A percentile compares a stretch with the other conserved stretches of the same genome.
Conservation (phyloP, 257 asterid species). For the Petunia secreta region DNA sequence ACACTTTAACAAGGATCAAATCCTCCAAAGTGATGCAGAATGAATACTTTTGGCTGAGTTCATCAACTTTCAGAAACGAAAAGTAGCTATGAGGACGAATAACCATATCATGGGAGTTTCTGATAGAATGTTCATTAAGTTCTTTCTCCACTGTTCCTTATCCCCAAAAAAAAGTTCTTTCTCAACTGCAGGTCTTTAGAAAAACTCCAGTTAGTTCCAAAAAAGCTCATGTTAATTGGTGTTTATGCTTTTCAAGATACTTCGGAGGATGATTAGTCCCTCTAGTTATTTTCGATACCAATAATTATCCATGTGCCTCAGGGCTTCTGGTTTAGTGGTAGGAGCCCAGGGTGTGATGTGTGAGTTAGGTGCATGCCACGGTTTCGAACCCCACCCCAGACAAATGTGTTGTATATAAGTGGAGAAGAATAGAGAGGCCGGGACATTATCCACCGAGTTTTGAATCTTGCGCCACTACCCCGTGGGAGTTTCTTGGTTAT, state of each 20-base stretch:
- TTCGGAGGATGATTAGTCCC: not conserved
- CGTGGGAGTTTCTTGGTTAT: too few relatives aligned
- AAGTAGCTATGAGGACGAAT: not conserved
- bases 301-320: not conserved
- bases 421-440: too few relatives aligned
- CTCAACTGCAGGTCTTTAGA: not conserved
- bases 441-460: too few relatives aligned
- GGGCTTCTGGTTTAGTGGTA: too few relatives aligned
- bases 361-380: too few relatives aligned
- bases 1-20: not conserved
- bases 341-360: too few relatives aligned
- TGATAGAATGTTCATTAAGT: not conserved
- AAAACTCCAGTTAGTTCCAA: not conserved
- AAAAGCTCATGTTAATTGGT: not conserved
- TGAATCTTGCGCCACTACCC: too few relatives aligned
- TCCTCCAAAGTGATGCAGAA: not conserved
- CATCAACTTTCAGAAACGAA: not conserved
- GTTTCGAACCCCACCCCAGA: too few relatives aligned
- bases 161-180: not conserved
- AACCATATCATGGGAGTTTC: not conserved
- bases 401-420: too few relatives aligned
- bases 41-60: not conserved
- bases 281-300: not conserved
- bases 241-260: not conserved
- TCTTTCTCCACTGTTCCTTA: not conserved